Evolutionary conservation across 805 yeast genomes (phyloP).

Genomic region (Kregervanrija pseudodelftensis): DNA sequence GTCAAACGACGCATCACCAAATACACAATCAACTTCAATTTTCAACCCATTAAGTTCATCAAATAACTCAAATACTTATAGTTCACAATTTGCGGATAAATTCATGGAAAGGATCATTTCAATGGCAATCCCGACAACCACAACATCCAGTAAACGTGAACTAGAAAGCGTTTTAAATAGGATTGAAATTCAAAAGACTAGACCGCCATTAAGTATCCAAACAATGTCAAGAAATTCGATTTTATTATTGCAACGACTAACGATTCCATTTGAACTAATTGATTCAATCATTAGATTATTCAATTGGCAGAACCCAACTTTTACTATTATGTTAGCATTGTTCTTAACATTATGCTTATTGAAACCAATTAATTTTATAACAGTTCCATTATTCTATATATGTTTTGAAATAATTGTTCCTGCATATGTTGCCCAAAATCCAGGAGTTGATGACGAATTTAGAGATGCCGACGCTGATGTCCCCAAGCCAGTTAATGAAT

Average conservation of each 20-base stretch:
- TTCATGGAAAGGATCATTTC: slow-evolving; percentile 63
- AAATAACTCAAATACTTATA: too few species aligned
- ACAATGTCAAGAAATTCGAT: slow-evolving; percentile 63
- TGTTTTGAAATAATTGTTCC: slow-evolving; percentile 59
- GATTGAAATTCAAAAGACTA: slow-evolving; percentile 47
- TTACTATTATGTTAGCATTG: slow-evolving; percentile 49
- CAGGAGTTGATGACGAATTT: slow-evolving; percentile 38
- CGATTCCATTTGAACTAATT: slow-evolving; percentile 52
- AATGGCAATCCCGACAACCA: slow-evolving; percentile 64
- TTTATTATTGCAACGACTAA: slow-evolving; percentile 52
- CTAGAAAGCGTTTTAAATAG: slow-evolving; percentile 39
- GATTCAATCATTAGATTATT: slow-evolving; percentile 50
- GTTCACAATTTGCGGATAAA: slow-evolving; percentile 46
- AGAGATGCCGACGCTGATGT: slow-evolving; percentile 41
- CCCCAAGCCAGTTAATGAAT: slow-evolving; percentile 71
- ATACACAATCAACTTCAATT: too few species aligned
- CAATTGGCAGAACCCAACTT: slow-evolving; percentile 58
- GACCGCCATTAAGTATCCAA: slow-evolving; percentile 68
- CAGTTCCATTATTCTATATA: slow-evolving; percentile 49
- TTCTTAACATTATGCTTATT: slow-evolving; percentile 36
- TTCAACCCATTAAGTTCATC: too few species aligned
- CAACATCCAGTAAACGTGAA: slow-evolving; percentile 36
- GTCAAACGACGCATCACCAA: too few species aligned
- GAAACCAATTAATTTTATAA: slow-evolving; percentile 49
- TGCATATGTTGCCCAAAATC: slow-evolving; percentile 51